Evolutionary conservation across 208 protist genomes (phyloP), one percentile per base, ranked within the genome.

Genomic region (Leishmania tarentolae): DNA sequence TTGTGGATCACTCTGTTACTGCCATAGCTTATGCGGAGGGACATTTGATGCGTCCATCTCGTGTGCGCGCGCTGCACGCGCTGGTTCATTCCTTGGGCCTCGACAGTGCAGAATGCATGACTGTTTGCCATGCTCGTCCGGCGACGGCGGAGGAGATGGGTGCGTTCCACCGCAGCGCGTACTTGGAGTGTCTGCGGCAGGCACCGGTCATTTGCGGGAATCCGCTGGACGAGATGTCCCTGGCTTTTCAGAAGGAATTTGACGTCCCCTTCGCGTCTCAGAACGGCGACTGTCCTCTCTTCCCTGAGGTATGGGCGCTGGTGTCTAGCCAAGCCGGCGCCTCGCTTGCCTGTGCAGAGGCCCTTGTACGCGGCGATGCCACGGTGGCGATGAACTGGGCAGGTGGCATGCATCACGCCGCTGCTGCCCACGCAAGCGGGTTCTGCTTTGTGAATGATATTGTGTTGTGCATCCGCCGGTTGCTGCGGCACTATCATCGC

Each of bases 401-500:
- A 7, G 99, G 99, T 52, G 99, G 99, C 35, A 90, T 99, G 76
- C 99, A 99, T 86, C 99, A 99, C 86, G 98, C 98, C 2, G 98
- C 98, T 11, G 96, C 96, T 24, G 88, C 88, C 28, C 93, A 99
- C 86, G 97, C 98, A 3, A 96, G 93, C 79, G 99, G 99, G 2
- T 99, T 99, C 85, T 99, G 99, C 93, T 99, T 99, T 89, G 95
- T 99, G 40, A 99, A 99, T 86, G 99, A 99, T 91, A 99, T 99
- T 88, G 99, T 99, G 7, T 88, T 99, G 17, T 99, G 92, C 42
- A 99, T 99, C 68, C 90, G 99, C 15, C 99, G 99, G 75, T 92
- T 99, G n/a, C 91, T 99, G 53, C 99, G 99, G 37, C 79, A 87
- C 68, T 94, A 91, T 71, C 96, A 98, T 78, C 90, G 99, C 59